Evolutionary conservation across 1,284 basidiomycete species (phyloP).

Genomic region (Uromyces viciae-fabae): DNA sequence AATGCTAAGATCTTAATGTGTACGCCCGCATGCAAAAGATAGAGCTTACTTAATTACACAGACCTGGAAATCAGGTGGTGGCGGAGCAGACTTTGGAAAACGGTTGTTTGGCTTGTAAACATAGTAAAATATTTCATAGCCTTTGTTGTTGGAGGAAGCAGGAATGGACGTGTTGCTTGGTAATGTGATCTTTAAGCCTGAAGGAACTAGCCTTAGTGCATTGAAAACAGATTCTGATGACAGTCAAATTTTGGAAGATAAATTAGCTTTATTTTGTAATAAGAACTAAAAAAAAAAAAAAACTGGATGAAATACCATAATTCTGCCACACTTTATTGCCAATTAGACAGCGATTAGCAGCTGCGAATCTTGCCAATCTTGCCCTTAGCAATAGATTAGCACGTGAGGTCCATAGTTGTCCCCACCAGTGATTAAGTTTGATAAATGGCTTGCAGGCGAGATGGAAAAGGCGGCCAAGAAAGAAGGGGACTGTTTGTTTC

Average conservation of each 20-base stretch:
- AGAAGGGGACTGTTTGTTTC: background rate
- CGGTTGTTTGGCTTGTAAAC: slow-evolving; percentile 44
- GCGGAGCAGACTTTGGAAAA: slow-evolving; percentile 29
- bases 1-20: too few species aligned
- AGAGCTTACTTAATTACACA: slow-evolving; percentile 45
- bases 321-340: slow-evolving; percentile 12
- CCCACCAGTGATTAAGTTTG: background rate
- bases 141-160: background rate
- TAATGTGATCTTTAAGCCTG: slow-evolving; percentile 15
- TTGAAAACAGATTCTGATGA: slow-evolving; percentile 30
- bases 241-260: background rate
- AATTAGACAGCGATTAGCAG: slow-evolving; percentile 19
- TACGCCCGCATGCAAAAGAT: background rate
- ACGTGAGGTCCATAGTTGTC: background rate
- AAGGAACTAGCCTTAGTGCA: slow-evolving; percentile 27
- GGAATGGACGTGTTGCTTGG: background rate
- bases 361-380: background rate
- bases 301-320: slow-evolving; percentile 16
- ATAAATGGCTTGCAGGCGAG: background rate
- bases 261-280: background rate
- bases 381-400: background rate
- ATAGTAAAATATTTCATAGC: slow-evolving; percentile 43
- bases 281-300: background rate
- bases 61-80: slow-evolving; percentile 36
- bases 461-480: background rate